Evolutionary conservation across 768 basidiomycete genomes (phyloP), one percentile per base, ranked within the genome.

Genomic region (Leccinum boreale): DNA sequence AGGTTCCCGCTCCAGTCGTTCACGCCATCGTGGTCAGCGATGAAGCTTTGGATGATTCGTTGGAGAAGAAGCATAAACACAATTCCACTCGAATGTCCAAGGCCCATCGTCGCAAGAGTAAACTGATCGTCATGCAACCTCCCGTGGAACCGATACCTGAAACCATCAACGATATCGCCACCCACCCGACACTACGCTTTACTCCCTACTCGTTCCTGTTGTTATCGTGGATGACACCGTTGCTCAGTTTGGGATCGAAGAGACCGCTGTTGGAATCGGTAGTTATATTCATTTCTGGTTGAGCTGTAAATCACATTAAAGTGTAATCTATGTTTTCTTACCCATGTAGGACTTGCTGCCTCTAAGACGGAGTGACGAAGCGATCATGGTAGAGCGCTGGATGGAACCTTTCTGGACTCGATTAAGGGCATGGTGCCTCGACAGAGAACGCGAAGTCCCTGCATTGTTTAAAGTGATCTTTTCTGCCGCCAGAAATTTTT

Each of bases 191-290:
- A 15, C 53, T 68, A 6, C 51, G 60, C n/a, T 28, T 45, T 15
- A 48, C 56, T 1, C 45, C 59, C 1, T 62, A 61, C 15, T 55
- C 57, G 5, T 68, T 68, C 51, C n/a, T 68, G 26, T 64, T 59
- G 46, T n/a, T 68, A 24, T 59, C 67, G 8, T 68, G 67, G 67
- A 62, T 68, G 59, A 66, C 67, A 15, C 67, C 67, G 8, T 55
- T 68, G 52, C 60, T 68, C 52, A 50, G 39, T n/a, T 55, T 68
- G 58, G 67, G 67, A 52, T 54, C 65, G 29, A 68, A 66, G 59
- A 61, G 67, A 31, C 67, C 67, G n/a, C 59, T 68, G 59, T 55
- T 68, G 62, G 65, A 68, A 68, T 65, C 67, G 67, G 67, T 69
- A 65, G 65, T 65, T 68, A 66, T 68, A 58, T 69, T 62, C 29